A percentile compares a stretch with the other conserved stretches of the same genome.
Evolutionary conservation across 2,329 filamentous ascomycete species (phyloP).

Genomic region (Incumbomyces delicatus): DNA sequence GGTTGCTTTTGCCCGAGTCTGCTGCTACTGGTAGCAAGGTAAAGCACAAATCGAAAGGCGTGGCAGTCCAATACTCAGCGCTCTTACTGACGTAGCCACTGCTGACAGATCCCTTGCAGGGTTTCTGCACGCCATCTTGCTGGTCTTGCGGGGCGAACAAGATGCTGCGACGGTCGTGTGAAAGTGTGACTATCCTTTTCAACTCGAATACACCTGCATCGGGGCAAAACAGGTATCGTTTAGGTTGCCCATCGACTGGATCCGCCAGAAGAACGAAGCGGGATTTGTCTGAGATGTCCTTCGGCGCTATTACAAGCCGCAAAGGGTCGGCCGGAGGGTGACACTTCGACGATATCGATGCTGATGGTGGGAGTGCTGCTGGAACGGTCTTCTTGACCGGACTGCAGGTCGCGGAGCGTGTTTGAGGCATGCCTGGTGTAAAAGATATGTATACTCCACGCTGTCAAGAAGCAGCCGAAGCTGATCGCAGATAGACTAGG

Average conservation of each 20-base stretch:
- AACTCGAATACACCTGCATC: constrained; percentile 52
- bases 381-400: constrained; percentile 14
- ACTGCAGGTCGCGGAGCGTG: constrained; percentile 15
- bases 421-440: constrained; percentile 5
- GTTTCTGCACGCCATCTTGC: constrained; percentile 4
- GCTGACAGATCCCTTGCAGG: constrained; percentile 2
- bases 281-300: constrained; percentile 40
- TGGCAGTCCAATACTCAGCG: constrained; percentile 73
- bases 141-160: constrained; percentile 34
- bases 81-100: constrained; percentile 51
- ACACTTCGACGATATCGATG: constrained; percentile 23
- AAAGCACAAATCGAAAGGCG: constrained; percentile 75
- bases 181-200: constrained; percentile 45
- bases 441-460: background rate
- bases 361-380: background rate
- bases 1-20: constrained; percentile 33
- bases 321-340: constrained; percentile 12
- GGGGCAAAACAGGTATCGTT: constrained; percentile 51
- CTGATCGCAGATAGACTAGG: too few species aligned
- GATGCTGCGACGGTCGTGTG: constrained; percentile 44
- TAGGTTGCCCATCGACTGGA: constrained; percentile 39
- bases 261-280: constrained; percentile 48
- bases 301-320: constrained; percentile 50
- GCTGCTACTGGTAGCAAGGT: constrained; percentile 59
- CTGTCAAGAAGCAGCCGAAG: too few species aligned